These are phyloP conservation scores for Irpex sp. DNA, from an alignment of 1,284 basidiomycete genomes.

Conservation along the genomic window DNA sequence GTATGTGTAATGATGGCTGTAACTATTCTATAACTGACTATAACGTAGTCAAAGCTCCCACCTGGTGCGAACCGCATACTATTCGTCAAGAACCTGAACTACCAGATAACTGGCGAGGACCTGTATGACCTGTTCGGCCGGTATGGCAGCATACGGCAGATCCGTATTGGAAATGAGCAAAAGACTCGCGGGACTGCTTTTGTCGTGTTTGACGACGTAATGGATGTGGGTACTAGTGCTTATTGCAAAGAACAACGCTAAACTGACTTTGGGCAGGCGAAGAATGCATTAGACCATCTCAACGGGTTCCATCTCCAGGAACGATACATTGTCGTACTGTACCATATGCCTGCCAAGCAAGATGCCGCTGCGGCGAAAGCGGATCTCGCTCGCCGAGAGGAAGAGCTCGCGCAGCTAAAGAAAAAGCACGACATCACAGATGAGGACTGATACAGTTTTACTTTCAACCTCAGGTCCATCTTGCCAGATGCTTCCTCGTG, in stretches of 20 bases:
- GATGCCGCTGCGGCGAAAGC: conserved; percentile 90
- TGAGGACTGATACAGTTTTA: conserved; percentile 44
- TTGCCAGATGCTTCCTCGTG: not conserved
- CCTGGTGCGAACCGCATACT: conserved; percentile 82
- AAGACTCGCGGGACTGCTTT: conserved; percentile 97
- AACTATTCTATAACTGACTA: conserved; percentile 1
- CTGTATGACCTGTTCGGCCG: conserved; percentile 97
- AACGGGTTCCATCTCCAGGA: conserved; percentile 99
- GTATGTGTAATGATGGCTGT: conserved; percentile 31
- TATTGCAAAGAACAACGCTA: conserved; percentile 3
- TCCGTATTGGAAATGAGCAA: conserved; percentile 86
- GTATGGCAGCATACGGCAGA: conserved; percentile 95
- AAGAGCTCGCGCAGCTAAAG: conserved; percentile 86
- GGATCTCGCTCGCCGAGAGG: conserved; percentile 87
- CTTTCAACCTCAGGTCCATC: not conserved
- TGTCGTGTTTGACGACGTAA: conserved; percentile 86
- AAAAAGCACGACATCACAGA: conserved; percentile 73
- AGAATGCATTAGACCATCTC: conserved; percentile 92
- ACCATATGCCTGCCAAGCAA: conserved; percentile 97
- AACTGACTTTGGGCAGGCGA: conserved; percentile 52
- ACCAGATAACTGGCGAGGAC: conserved; percentile 91
- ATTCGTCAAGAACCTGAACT: conserved; percentile 90
- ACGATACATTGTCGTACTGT: conserved; percentile 95
- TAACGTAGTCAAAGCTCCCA: conserved; percentile 68
- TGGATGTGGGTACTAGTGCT: conserved; percentile 61